Conservation (phyloP, 164 flowering plant species). For the Stephania yunnanensis region DNA sequence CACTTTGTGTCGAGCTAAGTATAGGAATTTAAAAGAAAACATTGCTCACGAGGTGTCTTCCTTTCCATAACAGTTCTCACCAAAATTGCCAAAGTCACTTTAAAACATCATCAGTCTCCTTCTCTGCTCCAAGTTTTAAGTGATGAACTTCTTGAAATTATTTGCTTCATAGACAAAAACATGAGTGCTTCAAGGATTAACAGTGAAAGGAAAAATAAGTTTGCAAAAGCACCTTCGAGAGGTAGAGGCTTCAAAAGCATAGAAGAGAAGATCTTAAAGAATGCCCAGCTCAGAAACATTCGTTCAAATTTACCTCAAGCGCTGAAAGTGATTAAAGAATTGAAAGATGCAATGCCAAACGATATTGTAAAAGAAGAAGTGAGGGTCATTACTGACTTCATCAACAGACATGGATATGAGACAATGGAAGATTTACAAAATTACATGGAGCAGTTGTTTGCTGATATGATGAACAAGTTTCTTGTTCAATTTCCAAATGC, state of each 20-base stretch:
- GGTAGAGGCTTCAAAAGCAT: neutral
- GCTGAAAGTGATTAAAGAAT: neutral
- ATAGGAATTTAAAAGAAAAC: no score
- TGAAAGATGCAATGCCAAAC: neutral
- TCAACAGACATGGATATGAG: neutral
- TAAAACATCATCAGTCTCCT: neutral
- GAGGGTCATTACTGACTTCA: neutral
- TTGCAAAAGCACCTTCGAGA: neutral
- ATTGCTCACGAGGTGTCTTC: neutral
- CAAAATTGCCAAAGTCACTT: neutral
- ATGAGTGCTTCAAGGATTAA: no score
- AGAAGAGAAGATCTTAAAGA: no score
- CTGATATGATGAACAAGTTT: conserved; percentile 1
- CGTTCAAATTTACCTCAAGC: neutral
- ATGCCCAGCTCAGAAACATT: neutral
- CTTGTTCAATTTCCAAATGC: neutral
- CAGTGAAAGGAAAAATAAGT: neutral
- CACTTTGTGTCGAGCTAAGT: no score
- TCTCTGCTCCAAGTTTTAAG: neutral
- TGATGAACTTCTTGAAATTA: no score
- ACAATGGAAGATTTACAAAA: neutral
- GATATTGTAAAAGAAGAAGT: neutral
- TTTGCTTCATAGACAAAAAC: no score
- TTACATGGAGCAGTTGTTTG: neutral
- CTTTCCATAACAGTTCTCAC: neutral